Base-by-base conservation (phyloP, 2,329 filamentous ascomycete species). In the Aureobasidium sp. region DNA sequence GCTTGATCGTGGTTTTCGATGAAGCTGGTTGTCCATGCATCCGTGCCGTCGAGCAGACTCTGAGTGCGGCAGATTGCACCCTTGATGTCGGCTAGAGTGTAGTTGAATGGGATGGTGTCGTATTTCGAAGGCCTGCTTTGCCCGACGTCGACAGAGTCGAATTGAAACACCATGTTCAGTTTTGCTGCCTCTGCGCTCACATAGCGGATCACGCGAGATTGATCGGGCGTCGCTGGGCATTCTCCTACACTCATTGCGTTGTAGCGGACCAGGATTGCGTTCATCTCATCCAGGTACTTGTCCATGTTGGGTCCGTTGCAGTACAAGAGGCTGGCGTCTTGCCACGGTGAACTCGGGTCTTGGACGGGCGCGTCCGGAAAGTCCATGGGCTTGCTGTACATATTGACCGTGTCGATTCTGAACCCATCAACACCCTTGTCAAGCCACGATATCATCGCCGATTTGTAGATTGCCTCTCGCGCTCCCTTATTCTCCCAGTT, bases 401-500 rank as follows among this genome's bases (percentile, higher is more conserved):
- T 49, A 37, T 68, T 68, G 38, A 68, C 64, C 29, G 54, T 65
- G 47, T 69, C 68, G 21, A 69, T 62, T 9, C 74, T 69, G 68
- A 77, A 76, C 3, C 74, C 74, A 54, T 75, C 74, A 0, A 88
- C 84, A 2, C 88, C 88, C 25, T 82, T 82, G 46, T 87, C 76
- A 0, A 93, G 81, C 89, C 89, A 94, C 70, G 91, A 93, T 2
- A 53, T 61, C 67, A 69, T 67, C 6, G 54, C 54, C 5, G 81
- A 80, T 38, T 85, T 78, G 69, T 90, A 88, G 17, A 93, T 86
- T 1, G 88, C 88, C 47, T 81, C 74, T 11, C 88, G 80, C 0
- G 86, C 81, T n/a, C 81, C 82, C 0, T 79, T 78, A 60, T 87
- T 89, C 68, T 93, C 88, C 88, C 89, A 94, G 73, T 94, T 94